phyloP scores from a whole-genome alignment of 108 stramenopile species.

The Skeletonema marinoi region DNA sequence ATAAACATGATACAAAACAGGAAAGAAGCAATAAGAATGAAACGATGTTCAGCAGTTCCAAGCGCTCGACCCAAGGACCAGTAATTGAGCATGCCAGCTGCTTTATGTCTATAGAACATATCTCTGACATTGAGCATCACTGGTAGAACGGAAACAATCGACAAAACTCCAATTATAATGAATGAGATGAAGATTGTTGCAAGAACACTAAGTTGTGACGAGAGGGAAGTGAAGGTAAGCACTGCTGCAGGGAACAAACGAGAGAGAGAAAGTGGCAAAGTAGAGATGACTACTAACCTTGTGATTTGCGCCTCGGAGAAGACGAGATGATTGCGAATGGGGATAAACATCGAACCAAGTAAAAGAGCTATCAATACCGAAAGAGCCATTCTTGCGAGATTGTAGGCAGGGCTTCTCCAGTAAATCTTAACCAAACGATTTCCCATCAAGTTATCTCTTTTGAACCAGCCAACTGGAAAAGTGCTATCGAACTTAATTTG shows the following conservation, averaged over 20 bases:
- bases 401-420: constrained; percentile 51
- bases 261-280: constrained; percentile 3
- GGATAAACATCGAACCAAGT: constrained; percentile 40
- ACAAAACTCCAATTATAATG: constrained; percentile 51
- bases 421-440: constrained; percentile 45
- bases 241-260: neutral
- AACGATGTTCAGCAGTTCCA: constrained; percentile 48
- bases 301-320: constrained; percentile 31
- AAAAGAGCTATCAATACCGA: constrained; percentile 28
- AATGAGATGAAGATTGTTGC: constrained; percentile 55
- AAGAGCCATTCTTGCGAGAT: constrained; percentile 34
- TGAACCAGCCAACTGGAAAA: constrained; percentile 23
- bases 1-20: constrained; percentile 33
- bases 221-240: neutral
- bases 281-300: neutral
- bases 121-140: constrained; percentile 55
- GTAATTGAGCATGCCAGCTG: constrained; percentile 45
- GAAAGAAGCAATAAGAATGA: constrained; percentile 30
- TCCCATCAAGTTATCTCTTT: constrained; percentile 34
- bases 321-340: neutral
- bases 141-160: constrained; percentile 48
- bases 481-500: constrained; percentile 27
- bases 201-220: constrained; percentile 13
- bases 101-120: constrained; percentile 59
- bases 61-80: constrained; percentile 39